Evolutionary conservation across 306 rosid species (phyloP).

Genomic region (Cucurbita ficifolia): DNA sequence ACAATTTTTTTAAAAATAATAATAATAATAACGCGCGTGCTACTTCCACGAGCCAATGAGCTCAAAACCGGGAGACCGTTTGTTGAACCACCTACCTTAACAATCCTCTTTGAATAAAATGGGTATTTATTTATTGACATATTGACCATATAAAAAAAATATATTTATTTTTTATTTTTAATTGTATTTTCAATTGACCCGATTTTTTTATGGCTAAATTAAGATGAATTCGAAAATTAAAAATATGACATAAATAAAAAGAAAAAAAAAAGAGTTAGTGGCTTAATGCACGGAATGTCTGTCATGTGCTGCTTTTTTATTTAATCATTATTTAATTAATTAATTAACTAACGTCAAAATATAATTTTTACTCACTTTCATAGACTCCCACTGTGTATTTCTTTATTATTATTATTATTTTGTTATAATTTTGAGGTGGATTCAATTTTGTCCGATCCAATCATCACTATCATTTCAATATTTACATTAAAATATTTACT

Average conservation of each 20-base stretch:
- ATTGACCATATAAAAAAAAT: neutral
- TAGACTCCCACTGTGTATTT: neutral
- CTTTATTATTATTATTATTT: neutral
- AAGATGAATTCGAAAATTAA: neutral
- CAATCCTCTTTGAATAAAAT: neutral
- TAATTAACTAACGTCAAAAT: neutral
- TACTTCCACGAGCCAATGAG: neutral
- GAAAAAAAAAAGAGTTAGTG: neutral
- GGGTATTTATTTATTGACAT: neutral
- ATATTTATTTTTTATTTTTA: neutral
- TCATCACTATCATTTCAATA: neutral
- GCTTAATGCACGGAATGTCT: constrained; percentile 7
- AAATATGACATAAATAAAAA: neutral
- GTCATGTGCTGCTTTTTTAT: neutral
- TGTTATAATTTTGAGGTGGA: neutral
- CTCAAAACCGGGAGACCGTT: neutral
- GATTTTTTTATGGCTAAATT: neutral
- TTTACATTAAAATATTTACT: neutral
- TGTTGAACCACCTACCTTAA: neutral
- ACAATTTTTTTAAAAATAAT: too few relatives aligned
- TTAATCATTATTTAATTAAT: neutral
- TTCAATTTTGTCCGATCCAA: neutral
- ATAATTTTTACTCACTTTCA: neutral
- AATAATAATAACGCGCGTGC: neutral
- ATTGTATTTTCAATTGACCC: neutral